These are phyloP conservation scores for Fusarium sterilihyphosum DNA, from an alignment of 2,329 filamentous ascomycete species.

Conservation along the genomic window DNA sequence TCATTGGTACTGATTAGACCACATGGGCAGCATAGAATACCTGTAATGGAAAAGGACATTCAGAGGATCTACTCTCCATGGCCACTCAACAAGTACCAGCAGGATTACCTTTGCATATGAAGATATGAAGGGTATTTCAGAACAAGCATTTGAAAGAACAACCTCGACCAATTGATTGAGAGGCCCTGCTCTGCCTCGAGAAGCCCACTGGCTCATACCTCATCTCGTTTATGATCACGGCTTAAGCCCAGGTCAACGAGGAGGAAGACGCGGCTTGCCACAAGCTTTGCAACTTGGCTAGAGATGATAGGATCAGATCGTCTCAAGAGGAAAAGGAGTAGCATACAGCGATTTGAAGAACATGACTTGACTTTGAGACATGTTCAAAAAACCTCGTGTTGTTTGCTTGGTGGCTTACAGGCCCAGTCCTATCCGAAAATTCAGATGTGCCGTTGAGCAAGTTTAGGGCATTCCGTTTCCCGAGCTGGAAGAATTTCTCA, in stretches of 20 bases:
- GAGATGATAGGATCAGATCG: neutral
- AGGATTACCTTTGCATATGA: neutral
- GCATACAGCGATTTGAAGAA: neutral
- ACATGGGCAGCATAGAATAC: neutral
- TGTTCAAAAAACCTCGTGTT: neutral
- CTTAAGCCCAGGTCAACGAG: neutral
- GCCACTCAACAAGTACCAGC: neutral
- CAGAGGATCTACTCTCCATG: neutral
- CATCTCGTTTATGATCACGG: neutral
- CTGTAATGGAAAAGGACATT: neutral
- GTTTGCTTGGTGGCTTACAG: constrained; percentile 1
- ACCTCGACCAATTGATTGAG: neutral
- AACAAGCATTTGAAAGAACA: neutral
- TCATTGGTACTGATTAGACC: neutral
- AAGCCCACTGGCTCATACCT: constrained; percentile 5
- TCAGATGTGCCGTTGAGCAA: constrained; percentile 1
- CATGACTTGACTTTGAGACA: neutral
- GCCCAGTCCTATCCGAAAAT: neutral
- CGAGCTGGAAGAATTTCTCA: neutral
- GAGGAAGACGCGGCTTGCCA: neutral
- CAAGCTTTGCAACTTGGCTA: neutral
- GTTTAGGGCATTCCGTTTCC: neutral
- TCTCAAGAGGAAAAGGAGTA: neutral
- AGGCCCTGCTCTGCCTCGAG: neutral
- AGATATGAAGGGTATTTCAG: neutral